phyloP scores from a whole-genome alignment of 2,329 filamentous ascomycete genomes.

The Curvularia eragrostidis region DNA sequence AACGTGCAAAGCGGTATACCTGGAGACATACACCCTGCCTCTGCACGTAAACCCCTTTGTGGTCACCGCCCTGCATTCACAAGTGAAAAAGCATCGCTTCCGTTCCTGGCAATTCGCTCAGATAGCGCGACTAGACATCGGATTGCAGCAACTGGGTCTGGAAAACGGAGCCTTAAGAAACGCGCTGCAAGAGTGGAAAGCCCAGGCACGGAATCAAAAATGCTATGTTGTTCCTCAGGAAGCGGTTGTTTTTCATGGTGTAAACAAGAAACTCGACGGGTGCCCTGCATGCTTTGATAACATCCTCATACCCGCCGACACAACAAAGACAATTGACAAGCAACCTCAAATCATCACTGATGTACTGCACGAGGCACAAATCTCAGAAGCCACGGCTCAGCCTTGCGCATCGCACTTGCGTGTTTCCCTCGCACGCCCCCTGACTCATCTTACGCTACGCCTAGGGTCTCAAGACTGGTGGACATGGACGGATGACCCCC shows the following conservation, averaged over 20 bases:
- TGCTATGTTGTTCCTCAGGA: slow-evolving; percentile 15
- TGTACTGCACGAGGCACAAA: neutral
- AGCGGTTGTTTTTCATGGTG: neutral
- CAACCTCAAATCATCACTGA: neutral
- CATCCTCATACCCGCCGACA: neutral
- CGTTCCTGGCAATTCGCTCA: slow-evolving; percentile 26
- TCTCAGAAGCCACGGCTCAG: neutral
- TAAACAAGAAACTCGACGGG: neutral
- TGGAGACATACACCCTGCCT: slow-evolving; percentile 29
- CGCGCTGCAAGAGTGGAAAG: slow-evolving; percentile 8
- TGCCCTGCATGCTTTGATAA: neutral
- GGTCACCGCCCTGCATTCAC: neutral
- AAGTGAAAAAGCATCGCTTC: neutral
- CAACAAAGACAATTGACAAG: neutral
- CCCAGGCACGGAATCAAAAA: slow-evolving; percentile 11
- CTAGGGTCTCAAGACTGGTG: slow-evolving; percentile 24
- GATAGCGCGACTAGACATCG: slow-evolving; percentile 26
- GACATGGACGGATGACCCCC: slow-evolving; percentile 22
- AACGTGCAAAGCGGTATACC: slow-evolving; percentile 31
- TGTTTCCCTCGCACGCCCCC: slow-evolving; percentile 16
- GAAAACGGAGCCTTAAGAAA: slow-evolving; percentile 13
- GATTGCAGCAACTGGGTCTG: slow-evolving; percentile 19
- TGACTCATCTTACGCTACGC: slow-evolving; percentile 29
- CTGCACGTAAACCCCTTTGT: slow-evolving; percentile 20
- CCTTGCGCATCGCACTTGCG: slow-evolving; percentile 4